These are phyloP conservation scores for Verticillium tricorpus DNA, from an alignment of 2,329 filamentous ascomycete species.

Conservation along the genomic window DNA sequence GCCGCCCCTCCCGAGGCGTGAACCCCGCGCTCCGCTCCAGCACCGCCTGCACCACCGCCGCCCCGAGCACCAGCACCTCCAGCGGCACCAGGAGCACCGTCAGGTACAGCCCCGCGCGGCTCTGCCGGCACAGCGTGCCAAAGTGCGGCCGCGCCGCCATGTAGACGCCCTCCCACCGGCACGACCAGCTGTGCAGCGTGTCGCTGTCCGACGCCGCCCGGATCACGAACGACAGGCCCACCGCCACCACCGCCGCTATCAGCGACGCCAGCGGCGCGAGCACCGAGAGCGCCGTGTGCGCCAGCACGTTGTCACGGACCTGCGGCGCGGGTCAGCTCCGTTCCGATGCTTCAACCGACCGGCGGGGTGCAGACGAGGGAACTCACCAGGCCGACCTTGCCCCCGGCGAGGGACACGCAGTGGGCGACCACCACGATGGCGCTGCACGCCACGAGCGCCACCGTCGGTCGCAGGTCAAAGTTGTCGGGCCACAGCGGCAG, in stretches of 20 bases:
- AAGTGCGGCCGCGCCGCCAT: slow-evolving; percentile 52
- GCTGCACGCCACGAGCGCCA: slow-evolving; percentile 49
- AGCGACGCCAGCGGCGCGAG: slow-evolving; percentile 24
- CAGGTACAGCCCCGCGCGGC: slow-evolving; percentile 48
- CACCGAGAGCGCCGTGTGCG: slow-evolving; percentile 16
- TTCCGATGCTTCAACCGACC: no score
- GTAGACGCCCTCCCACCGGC: slow-evolving; percentile 51
- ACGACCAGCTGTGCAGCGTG: slow-evolving; percentile 59
- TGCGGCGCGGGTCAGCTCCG: neutral
- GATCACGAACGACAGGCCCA: slow-evolving; percentile 53
- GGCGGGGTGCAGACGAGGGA: neutral
- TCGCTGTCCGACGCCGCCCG: slow-evolving; percentile 47
- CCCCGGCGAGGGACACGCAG: slow-evolving; percentile 40
- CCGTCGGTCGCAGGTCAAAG: slow-evolving; percentile 53
- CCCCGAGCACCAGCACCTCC: slow-evolving; percentile 42
- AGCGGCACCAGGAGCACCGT: slow-evolving; percentile 53
- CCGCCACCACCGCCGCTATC: slow-evolving; percentile 42
- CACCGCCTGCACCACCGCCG: slow-evolving; percentile 39
- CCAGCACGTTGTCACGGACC: slow-evolving; percentile 4
- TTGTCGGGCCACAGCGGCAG: slow-evolving; percentile 54
- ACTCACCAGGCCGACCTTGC: slow-evolving; percentile 48
- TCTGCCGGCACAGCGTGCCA: slow-evolving; percentile 51
- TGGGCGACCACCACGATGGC: slow-evolving; percentile 45
- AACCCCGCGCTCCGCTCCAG: slow-evolving; percentile 32
- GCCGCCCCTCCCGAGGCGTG: neutral